phyloP scores from a whole-genome alignment of 106 monocot species.

The Allium cepa region DNA sequence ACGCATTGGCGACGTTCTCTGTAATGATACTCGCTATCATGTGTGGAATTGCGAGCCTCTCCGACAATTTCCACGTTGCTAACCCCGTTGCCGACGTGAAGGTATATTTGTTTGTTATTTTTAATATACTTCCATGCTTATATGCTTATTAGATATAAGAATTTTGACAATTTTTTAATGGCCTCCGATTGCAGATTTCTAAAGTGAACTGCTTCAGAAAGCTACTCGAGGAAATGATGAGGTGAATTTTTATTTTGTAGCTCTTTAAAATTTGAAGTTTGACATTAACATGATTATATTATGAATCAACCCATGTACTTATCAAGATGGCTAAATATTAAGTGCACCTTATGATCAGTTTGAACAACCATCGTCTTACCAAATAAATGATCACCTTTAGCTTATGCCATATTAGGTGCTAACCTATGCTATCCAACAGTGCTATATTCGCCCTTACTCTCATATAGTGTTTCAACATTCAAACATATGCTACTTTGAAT shows the following conservation, averaged over 20 bases:
- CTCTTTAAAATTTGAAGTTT: neutral
- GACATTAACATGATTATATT: too few species aligned
- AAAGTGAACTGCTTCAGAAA: conserved; percentile 89
- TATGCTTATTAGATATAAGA: neutral
- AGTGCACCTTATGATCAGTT: too few species aligned
- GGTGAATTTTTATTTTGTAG: conserved; percentile 22
- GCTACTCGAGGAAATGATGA: conserved; percentile 80
- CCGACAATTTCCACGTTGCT: conserved; percentile 68
- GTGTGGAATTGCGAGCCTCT: conserved; percentile 68
- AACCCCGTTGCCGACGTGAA: conserved; percentile 44
- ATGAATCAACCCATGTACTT: too few species aligned
- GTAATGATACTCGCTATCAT: conserved; percentile 69
- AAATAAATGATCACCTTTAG: too few species aligned
- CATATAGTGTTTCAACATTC: too few species aligned
- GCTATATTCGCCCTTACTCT: too few species aligned
- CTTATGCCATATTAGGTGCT: too few species aligned
- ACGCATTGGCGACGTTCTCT: conserved; percentile 67
- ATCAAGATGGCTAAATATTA: too few species aligned
- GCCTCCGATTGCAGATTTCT: conserved; percentile 25
- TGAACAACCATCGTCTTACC: too few species aligned
- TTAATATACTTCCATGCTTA: neutral
- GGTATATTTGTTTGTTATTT: neutral
- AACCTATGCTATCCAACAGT: too few species aligned
- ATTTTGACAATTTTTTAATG: neutral
- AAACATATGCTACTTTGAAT: too few species aligned